Evolutionary conservation across 2,329 filamentous ascomycete species (phyloP).

Genomic region (Zasmidium cellare): DNA sequence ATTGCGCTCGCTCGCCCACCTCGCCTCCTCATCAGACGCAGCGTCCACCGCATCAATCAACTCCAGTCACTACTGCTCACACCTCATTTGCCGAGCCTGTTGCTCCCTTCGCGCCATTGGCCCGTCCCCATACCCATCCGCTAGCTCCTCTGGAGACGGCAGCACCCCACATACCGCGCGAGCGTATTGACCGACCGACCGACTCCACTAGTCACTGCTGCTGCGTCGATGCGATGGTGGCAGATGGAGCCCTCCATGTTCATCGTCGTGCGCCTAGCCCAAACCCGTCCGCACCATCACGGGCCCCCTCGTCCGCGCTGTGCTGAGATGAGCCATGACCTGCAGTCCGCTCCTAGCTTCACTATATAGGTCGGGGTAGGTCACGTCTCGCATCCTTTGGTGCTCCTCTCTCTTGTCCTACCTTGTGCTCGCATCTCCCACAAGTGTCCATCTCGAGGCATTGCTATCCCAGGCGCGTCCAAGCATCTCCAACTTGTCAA

Average conservation of each 20-base stretch:
- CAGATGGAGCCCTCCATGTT: neutral
- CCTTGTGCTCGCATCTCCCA: slow-evolving; percentile 3
- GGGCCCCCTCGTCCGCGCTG: neutral
- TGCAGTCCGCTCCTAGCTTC: neutral
- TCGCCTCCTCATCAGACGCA: neutral
- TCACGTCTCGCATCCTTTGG: slow-evolving; percentile 4
- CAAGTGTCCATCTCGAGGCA: neutral
- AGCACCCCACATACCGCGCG: neutral
- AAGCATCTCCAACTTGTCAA: neutral
- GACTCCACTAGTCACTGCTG: no score
- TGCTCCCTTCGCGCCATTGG: slow-evolving; percentile 19
- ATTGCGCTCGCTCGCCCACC: neutral
- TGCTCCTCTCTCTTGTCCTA: slow-evolving; percentile 4
- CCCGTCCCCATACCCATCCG: slow-evolving; percentile 10
- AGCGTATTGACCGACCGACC: neutral
- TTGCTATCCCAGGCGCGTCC: neutral
- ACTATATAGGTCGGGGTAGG: slow-evolving; percentile 9
- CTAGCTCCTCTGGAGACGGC: slow-evolving; percentile 5
- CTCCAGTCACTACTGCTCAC: neutral
- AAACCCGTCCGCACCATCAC: neutral
- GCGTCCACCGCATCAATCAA: neutral
- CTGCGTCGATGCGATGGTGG: no score
- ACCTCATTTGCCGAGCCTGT: slow-evolving; percentile 17
- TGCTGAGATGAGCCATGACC: no score
- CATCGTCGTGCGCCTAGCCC: neutral